Percentiles rank a stretch among this genome's conserved stretches.
phyloP scores from a whole-genome alignment of 352 stramenopile species.

The Plasmopara viticola region DNA sequence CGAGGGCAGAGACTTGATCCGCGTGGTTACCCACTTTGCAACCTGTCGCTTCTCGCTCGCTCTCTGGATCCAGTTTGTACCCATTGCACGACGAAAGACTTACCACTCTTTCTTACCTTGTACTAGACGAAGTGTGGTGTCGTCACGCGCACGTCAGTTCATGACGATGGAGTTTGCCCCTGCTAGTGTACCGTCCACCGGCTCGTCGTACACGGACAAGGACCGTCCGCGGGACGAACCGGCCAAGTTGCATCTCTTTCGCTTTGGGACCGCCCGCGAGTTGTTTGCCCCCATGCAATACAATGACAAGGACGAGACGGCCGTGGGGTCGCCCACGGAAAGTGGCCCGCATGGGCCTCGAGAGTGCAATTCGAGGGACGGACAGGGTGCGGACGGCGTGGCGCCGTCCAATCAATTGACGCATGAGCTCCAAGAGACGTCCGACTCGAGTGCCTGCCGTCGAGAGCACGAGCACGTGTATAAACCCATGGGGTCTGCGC shows the following conservation, averaged over 20 bases:
- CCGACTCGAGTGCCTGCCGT: neutral
- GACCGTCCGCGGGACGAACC: slow-evolving; percentile 5
- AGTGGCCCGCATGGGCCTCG: slow-evolving; percentile 1
- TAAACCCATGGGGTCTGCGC: slow-evolving; percentile 17
- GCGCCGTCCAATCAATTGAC: slow-evolving; percentile 43
- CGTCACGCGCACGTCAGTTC: slow-evolving; percentile 1
- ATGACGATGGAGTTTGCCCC: slow-evolving; percentile 34
- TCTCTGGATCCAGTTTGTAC: neutral
- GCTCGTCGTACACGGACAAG: slow-evolving; percentile 9
- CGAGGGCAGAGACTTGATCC: slow-evolving; percentile 4
- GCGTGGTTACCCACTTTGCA: slow-evolving; percentile 1
- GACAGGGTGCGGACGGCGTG: slow-evolving; percentile 22
- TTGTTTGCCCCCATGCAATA: slow-evolving; percentile 50
- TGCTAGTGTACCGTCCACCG: slow-evolving; percentile 1
- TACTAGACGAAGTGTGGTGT: slow-evolving; percentile 2
- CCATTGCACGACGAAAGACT: neutral
- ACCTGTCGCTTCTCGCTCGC: slow-evolving; percentile 1
- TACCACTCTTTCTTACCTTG: neutral
- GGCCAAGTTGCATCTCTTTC: slow-evolving; percentile 32
- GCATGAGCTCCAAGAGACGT: slow-evolving; percentile 14
- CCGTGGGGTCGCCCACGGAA: slow-evolving; percentile 10
- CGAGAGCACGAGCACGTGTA: neutral
- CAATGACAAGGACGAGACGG: slow-evolving; percentile 24
- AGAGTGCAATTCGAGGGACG: slow-evolving; percentile 10
- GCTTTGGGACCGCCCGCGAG: slow-evolving; percentile 34